phyloP scores from a whole-genome alignment of 1,139 yeast species.

The Hansenula lynferdii region DNA sequence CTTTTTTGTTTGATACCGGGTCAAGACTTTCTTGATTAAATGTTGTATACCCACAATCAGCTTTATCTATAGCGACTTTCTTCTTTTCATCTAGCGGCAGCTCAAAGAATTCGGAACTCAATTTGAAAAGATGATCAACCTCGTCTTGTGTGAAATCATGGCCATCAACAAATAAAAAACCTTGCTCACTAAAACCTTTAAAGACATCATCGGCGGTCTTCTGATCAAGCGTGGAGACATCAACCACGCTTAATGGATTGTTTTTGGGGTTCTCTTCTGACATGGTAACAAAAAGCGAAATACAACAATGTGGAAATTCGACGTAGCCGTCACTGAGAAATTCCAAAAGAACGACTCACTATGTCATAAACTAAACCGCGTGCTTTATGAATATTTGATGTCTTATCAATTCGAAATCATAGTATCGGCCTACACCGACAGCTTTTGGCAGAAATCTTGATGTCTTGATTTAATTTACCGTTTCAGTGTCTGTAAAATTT shows the following conservation, averaged over 20 bases:
- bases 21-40: conserved; percentile 58
- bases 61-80: conserved; percentile 39
- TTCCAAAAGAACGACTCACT: too few relatives aligned
- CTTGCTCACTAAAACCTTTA: conserved; percentile 63
- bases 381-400: too few relatives aligned
- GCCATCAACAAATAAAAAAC: conserved; percentile 71
- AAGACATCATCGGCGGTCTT: conserved; percentile 48
- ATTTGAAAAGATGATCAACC: conserved; percentile 46
- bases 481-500: too few relatives aligned
- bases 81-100: conserved; percentile 45
- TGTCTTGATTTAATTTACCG: too few relatives aligned
- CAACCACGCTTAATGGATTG: conserved; percentile 47
- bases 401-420: too few relatives aligned
- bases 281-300: too few relatives aligned
- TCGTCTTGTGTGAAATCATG: conserved; percentile 59
- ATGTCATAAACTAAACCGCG: too few relatives aligned
- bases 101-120: conserved; percentile 54
- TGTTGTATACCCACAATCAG: conserved; percentile 61
- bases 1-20: conserved; percentile 37
- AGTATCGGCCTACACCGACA: too few relatives aligned
- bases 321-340: too few relatives aligned
- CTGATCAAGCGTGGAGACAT: conserved; percentile 42
- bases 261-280: not conserved
- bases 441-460: too few relatives aligned
- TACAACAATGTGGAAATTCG: too few relatives aligned